phyloP scores from a whole-genome alignment of 2,329 filamentous ascomycete species.

The Penicillium rolfsii region DNA sequence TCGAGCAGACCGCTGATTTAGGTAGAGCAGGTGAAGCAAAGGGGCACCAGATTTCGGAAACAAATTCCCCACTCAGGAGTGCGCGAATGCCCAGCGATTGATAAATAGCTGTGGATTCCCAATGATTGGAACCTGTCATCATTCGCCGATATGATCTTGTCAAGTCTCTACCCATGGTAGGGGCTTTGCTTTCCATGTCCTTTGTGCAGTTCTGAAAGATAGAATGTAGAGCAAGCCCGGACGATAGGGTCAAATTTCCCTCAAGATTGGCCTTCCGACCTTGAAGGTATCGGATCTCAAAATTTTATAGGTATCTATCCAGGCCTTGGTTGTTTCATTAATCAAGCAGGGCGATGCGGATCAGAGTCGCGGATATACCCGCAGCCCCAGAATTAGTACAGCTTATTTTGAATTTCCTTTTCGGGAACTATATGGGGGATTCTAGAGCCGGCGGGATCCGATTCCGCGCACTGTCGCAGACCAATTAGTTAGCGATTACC shows the following conservation, averaged over 20 bases:
- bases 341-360: neutral
- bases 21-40: no score
- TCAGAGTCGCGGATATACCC: neutral
- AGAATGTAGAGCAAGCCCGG: no score
- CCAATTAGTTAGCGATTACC: neutral
- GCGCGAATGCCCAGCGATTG: slow-evolving; percentile 2
- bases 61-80: neutral
- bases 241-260: neutral
- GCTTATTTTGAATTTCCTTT: neutral
- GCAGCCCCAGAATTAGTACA: neutral
- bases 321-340: neutral
- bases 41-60: neutral
- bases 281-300: neutral
- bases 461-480: slow-evolving; percentile 6
- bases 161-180: neutral
- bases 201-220: no score
- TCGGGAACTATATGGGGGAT: neutral
- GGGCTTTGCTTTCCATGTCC: neutral
- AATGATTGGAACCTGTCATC: neutral
- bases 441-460: slow-evolving; percentile 5
- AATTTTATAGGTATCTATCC: no score
- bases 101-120: neutral
- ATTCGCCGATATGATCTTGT: neutral
- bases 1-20: neutral
- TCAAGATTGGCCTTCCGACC: neutral